Evolutionary conservation across 2,329 filamentous ascomycete species (phyloP).

Genomic region (Scopulariopsis brevicaulis): DNA sequence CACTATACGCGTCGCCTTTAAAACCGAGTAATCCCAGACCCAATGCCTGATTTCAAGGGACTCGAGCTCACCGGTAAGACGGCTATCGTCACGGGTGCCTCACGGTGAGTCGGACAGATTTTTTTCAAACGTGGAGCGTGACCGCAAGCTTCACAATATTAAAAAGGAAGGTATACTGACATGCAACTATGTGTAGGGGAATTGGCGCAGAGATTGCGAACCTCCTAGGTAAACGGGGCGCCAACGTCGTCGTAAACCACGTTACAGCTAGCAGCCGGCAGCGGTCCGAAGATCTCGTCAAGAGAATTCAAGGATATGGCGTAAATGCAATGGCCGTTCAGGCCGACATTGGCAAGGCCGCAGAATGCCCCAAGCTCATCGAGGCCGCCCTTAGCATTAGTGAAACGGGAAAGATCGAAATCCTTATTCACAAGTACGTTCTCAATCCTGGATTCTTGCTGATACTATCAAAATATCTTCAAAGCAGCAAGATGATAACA

Average conservation of each 20-base stretch:
- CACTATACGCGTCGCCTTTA: too few species aligned
- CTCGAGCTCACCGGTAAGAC: constrained; percentile 13
- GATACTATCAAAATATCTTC: too few species aligned
- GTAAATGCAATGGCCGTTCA: constrained; percentile 8
- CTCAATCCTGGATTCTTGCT: too few species aligned
- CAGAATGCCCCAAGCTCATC: constrained; percentile 10
- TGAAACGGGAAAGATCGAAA: constrained; percentile 12
- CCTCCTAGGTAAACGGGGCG: constrained; percentile 8
- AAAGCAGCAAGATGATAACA: not conserved
- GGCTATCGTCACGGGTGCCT: constrained; percentile 14
- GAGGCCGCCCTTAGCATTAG: constrained; percentile 10
- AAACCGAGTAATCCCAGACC: too few species aligned
- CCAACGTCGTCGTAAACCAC: constrained; percentile 13
- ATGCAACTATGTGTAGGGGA: constrained; percentile 5
- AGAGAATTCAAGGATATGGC: constrained; percentile 8
- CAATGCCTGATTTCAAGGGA: constrained; percentile 8
- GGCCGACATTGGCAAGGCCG: constrained; percentile 9
- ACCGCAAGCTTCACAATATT: too few species aligned
- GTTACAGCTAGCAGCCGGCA: constrained; percentile 8
- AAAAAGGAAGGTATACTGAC: too few species aligned
- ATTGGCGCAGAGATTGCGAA: constrained; percentile 10
- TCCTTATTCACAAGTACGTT: constrained; percentile 12
- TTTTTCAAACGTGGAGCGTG: too few species aligned
- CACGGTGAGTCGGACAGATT: constrained; percentile 6
- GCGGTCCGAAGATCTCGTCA: constrained; percentile 9